Percentiles rank a stretch among this genome's conserved stretches.
phyloP scores from a whole-genome alignment of 768 basidiomycete species.

The Hypholoma fasciculare region DNA sequence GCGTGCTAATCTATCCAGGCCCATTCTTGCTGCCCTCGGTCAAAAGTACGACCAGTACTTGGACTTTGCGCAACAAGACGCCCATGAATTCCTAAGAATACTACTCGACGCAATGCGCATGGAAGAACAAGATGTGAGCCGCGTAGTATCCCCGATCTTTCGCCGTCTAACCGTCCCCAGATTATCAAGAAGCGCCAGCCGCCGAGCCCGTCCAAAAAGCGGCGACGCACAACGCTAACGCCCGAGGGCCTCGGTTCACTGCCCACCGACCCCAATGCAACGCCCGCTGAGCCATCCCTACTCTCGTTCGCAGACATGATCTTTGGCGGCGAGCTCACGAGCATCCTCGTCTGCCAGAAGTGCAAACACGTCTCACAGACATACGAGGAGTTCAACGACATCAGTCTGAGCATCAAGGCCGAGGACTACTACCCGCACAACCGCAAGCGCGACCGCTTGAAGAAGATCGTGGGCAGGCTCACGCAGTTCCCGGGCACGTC shows the following conservation, averaged over 20 bases:
- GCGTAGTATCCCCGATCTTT: conserved; percentile 6
- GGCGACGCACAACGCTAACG: conserved; percentile 37
- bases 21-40: conserved; percentile 66
- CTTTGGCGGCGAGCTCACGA: conserved; percentile 87
- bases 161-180: conserved; percentile 32
- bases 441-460: conserved; percentile 77
- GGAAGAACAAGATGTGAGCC: conserved; percentile 86
- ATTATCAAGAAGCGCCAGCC: conserved; percentile 77
- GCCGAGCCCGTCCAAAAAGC: conserved; percentile 39
- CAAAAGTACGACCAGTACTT: conserved; percentile 92
- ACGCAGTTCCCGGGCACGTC: conserved; percentile 34
- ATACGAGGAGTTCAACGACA: conserved; percentile 93
- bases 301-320: conserved; percentile 85
- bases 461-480: conserved; percentile 69
- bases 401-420: conserved; percentile 85
- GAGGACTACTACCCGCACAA: conserved; percentile 66
- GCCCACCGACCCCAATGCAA: neutral
- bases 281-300: conserved; percentile 46
- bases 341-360: conserved; percentile 90
- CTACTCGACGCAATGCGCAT: conserved; percentile 90
- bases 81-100: conserved; percentile 90
- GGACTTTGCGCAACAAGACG: conserved; percentile 94
- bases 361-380: conserved; percentile 94
- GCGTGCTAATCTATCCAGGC: conserved; percentile 34
- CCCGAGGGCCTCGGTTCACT: conserved; percentile 16